Conservation (phyloP, 345 rosid species). For the Brassica juncea region DNA sequence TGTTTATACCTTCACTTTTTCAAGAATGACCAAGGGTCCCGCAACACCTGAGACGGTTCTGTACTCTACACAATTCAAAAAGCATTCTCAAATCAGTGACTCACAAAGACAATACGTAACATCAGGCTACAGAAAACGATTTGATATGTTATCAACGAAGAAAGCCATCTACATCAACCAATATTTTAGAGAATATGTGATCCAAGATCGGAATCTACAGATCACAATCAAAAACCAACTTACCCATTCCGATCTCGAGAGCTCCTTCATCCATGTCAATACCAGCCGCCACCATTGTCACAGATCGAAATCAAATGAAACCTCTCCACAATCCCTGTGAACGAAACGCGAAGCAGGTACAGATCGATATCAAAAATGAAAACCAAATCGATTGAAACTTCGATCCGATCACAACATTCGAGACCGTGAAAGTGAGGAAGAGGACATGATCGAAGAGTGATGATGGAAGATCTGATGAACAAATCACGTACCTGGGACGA, state of each 20-base stretch:
- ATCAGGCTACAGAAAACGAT: constrained; percentile 17
- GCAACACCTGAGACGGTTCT: constrained; percentile 99
- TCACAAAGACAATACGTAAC: neutral
- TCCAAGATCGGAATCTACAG: constrained; percentile 8
- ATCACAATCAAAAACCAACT: constrained; percentile 19
- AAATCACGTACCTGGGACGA: constrained; percentile 29
- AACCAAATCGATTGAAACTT: neutral
- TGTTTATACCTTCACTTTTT: constrained; percentile 81
- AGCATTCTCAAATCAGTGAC: constrained; percentile 26
- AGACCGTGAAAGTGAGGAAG: constrained; percentile 3
- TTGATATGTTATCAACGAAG: neutral
- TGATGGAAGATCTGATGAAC: constrained; percentile 31
- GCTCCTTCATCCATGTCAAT: constrained; percentile 67
- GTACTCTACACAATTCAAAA: constrained; percentile 60
- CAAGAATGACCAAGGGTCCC: constrained; percentile 96
- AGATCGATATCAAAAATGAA: constrained; percentile 14
- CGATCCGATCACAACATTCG: constrained; percentile 1
- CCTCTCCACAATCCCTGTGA: constrained; percentile 17
- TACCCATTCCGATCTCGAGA: constrained; percentile 94
- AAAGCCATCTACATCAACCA: neutral
- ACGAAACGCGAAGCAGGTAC: constrained; percentile 16
- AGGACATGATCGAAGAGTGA: neutral
- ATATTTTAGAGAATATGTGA: neutral
- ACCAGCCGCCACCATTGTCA: constrained; percentile 50
- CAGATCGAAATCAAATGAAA: constrained; percentile 35